Base-by-base conservation (phyloP, 768 basidiomycete species). In the Russula dissimulans region DNA sequence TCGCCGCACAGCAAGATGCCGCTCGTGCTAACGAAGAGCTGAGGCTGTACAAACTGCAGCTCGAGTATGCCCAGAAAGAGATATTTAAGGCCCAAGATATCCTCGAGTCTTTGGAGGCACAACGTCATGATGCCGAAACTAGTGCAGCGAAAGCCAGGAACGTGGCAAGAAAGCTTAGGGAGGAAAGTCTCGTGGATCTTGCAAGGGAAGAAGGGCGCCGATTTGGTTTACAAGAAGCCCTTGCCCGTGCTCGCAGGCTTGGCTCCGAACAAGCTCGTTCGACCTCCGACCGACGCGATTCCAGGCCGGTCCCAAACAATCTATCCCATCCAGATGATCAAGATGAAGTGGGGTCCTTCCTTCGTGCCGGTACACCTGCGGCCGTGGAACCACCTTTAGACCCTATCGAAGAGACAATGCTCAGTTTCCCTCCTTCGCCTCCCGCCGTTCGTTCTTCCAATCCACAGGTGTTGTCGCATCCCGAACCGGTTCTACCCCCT, bases 41-140 rank as follows among this genome's bases (percentile, higher is more conserved):
- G 48, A 71, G 73, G 50, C 55, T 83, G 55, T 86, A 84, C 67
- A 84, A 82, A 67, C 51, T 79, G 1, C 81, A 84, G 73, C 70
- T 84, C 31, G 79, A 81, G 17, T 72, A 77, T 38, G 84, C 85
- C 15, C 83, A 85, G 64, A 74, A 73, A 72, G 82, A 85, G 66
- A 82, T 85, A 43, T 67, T 71, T 26, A 75, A 77, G 39, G 84
- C 83, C 0, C 82, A 85, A 61, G 73, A 76, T 4, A 73, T 81
- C 4, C 75, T 84, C 11, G 72, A 76, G 36, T 71, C 75, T 18
- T 71, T 83, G 4, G 79, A 83, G 51, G 70, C 71, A 0, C 77
- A 81, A 45, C 75, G 80, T 2, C 71, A 74, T 12, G 74, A 78
- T 2, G 82, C 82, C 0, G 81, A 83, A 61, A 71, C 75, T 5